Evolutionary conservation across 352 stramenopile species (phyloP), one percentile per base, ranked within the genome.

Genomic region (Hyphochytrium catenoides): DNA sequence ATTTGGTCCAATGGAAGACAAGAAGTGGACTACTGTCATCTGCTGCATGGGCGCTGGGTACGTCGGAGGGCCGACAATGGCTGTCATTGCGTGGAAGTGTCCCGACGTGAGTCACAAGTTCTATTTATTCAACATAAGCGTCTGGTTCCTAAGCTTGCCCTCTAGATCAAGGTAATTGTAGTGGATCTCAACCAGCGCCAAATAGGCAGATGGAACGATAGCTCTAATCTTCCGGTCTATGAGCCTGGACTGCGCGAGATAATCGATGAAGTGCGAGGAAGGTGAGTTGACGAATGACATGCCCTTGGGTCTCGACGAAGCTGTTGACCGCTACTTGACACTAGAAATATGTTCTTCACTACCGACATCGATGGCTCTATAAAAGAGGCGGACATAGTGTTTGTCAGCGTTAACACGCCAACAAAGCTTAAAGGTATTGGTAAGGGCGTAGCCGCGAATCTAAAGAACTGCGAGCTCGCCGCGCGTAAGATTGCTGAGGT

Each of bases 331-430:
- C n/a, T n/a, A n/a, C n/a, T n/a, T n/a, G n/a, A n/a, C n/a, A n/a
- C n/a, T n/a, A n/a, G n/a, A 44, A 98, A 99, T 54, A 76, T 99
- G 17, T 96, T 98, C 52, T 99, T 99, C 64, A 91, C 74, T 21
- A 98, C 83, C 3, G 84, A 98, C 48, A 76, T 98, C 43, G 81
- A 97, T 47, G 63, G 50, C 24, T 86, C 91, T 52, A 96, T 99
- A 40, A 68, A 91, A 35, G 64, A 89, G 37, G 91, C 88, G 24
- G 79, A 97, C 44, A 84, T 99, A 42, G 88, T 99, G 51, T 99
- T 99, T 48, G 93, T 99, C n/a, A 87, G 63, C 40, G 88, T 98
- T 15, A 97, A 99, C 61, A 99, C 91, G 34, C 91, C 93, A 11
- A 98, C 90, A 23, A 99, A 99, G 59, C 84, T 64, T 1, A 75